A percentile compares a stretch with the other conserved stretches of the same genome.
Conservation (phyloP, 169 alveolate genomes). For the Cryptosporidium ubiquitum region DNA sequence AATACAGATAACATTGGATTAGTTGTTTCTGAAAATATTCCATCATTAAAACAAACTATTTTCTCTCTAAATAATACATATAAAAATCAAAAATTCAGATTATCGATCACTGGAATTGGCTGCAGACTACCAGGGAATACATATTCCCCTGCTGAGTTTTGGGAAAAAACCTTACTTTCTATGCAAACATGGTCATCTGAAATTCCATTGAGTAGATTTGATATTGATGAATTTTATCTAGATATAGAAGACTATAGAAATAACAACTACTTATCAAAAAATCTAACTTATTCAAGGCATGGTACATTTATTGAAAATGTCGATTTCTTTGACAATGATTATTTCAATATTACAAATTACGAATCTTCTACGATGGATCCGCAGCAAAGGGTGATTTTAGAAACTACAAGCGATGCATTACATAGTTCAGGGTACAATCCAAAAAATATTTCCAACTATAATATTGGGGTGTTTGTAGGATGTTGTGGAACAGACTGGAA, state of each 20-base stretch:
- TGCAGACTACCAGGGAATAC: slow-evolving; percentile 57
- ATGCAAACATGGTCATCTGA: slow-evolving; percentile 44
- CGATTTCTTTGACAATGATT: slow-evolving; percentile 76
- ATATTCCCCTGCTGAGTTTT: slow-evolving; percentile 28
- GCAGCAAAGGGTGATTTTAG: slow-evolving; percentile 80
- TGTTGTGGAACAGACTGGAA: slow-evolving; percentile 81
- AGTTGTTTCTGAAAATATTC: slow-evolving; percentile 5
- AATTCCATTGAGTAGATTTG: slow-evolving; percentile 56
- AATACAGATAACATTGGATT: slow-evolving; percentile 7
- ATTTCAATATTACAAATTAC: slow-evolving; percentile 64
- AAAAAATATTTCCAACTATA: slow-evolving; percentile 30
- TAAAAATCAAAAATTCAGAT: neutral
- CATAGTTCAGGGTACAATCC: slow-evolving; percentile 38
- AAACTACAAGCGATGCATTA: slow-evolving; percentile 62
- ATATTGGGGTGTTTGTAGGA: slow-evolving; percentile 79
- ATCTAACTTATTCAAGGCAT: slow-evolving; percentile 56
- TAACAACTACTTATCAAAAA: slow-evolving; percentile 8
- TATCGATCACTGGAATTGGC: slow-evolving; percentile 60
- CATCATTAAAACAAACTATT: slow-evolving; percentile 20
- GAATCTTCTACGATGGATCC: slow-evolving; percentile 79
- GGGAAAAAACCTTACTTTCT: slow-evolving; percentile 28
- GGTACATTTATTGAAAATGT: slow-evolving; percentile 77
- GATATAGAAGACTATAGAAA: slow-evolving; percentile 22
- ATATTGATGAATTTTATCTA: slow-evolving; percentile 67
- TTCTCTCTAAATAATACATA: neutral